Base-by-base conservation (phyloP, 345 rosid species). In the Dovyalis caffra region DNA sequence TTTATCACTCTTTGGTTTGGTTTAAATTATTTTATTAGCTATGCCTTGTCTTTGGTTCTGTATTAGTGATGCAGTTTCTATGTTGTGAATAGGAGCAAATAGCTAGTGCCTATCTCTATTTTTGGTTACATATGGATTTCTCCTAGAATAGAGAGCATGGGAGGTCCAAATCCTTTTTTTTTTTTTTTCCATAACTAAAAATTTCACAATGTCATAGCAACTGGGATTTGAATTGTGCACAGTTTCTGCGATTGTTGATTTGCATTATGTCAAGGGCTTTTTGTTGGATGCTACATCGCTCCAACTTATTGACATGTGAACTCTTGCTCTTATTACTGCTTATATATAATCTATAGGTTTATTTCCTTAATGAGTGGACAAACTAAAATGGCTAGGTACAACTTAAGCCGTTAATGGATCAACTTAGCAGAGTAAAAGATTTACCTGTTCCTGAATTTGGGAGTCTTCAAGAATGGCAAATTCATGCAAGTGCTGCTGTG, bases 391-490 rank as follows among this genome's bases (percentile, higher is more conserved):
- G 77, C 58, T 90, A 95, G 99, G 85, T 74, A 71, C 94, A 88
- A 70, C 78, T 95, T 76, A 85, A 89, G 82, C 96, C 96, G 53
- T 73, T 93, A 75, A 79, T 79, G 77, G 94, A 88, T 31, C 97
- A 91, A 76, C 90, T 95, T 51, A 84, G 66, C 75, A 86, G 93
- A 83, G 92, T 95, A 37, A 91, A 91, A 84, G 98, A 93, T 84
- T 76, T 93, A 82, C 75, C 85, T 15, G 76, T 84, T 79, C 99
- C 98, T 43, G 97, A 87, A 75, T 93, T 85, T 86, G 96, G 89
- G 72, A 76, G 75, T 71, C 88, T 95, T 70, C 95, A 75, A 76
- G 94, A 93, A 8, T 93, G 99, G 98, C 97, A 95, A 84, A 91
- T 94, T 85, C 96, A 84, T 70, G 99, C 94, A 71, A 86, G 83